Evolutionary conservation across 129 eudicot species (phyloP).

Genomic region (Flaveria bidentis): DNA sequence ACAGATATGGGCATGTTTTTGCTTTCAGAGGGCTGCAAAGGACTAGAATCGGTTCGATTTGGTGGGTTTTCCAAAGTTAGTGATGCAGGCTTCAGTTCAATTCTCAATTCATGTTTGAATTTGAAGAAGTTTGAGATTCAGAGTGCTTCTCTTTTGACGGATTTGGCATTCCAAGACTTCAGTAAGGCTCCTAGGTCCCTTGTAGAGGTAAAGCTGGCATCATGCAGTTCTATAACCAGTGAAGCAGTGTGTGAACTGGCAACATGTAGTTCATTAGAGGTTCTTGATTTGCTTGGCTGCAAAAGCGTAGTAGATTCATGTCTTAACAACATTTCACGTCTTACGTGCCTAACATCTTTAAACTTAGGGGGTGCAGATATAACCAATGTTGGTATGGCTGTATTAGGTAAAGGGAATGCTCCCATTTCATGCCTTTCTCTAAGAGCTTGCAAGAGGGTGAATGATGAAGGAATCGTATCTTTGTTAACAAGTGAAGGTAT

Average conservation of each 20-base stretch:
- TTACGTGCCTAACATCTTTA: slow-evolving; percentile 41
- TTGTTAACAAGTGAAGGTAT: slow-evolving; percentile 39
- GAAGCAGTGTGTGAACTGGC: slow-evolving; percentile 44
- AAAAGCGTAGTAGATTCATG: slow-evolving; percentile 58
- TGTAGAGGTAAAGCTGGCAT: slow-evolving; percentile 47
- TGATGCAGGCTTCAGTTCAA: slow-evolving; percentile 68
- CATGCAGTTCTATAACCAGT: slow-evolving; percentile 56
- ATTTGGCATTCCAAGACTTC: slow-evolving; percentile 54
- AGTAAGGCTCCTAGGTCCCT: slow-evolving; percentile 42
- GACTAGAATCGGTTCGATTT: slow-evolving; percentile 54
- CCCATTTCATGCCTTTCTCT: slow-evolving; percentile 47
- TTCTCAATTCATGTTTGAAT: slow-evolving; percentile 42
- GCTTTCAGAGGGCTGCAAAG: slow-evolving; percentile 57
- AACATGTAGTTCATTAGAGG: slow-evolving; percentile 42
- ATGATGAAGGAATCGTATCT: slow-evolving; percentile 49
- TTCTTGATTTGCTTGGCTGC: slow-evolving; percentile 54
- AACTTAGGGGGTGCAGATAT: slow-evolving; percentile 58
- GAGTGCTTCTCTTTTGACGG: slow-evolving; percentile 47
- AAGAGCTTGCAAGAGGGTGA: slow-evolving; percentile 61
- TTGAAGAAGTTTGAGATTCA: slow-evolving; percentile 62
- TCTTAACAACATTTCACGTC: slow-evolving; percentile 39
- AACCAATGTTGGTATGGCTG: slow-evolving; percentile 53
- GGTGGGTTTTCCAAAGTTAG: slow-evolving; percentile 68
- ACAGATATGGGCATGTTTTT: slow-evolving; percentile 65
- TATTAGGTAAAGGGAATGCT: slow-evolving; percentile 49